Percentiles rank a stretch among this genome's conserved stretches.
These are phyloP conservation scores for Aureobasidium musti DNA, from an alignment of 2,329 filamentous ascomycete species.

Conservation along the genomic window DNA sequence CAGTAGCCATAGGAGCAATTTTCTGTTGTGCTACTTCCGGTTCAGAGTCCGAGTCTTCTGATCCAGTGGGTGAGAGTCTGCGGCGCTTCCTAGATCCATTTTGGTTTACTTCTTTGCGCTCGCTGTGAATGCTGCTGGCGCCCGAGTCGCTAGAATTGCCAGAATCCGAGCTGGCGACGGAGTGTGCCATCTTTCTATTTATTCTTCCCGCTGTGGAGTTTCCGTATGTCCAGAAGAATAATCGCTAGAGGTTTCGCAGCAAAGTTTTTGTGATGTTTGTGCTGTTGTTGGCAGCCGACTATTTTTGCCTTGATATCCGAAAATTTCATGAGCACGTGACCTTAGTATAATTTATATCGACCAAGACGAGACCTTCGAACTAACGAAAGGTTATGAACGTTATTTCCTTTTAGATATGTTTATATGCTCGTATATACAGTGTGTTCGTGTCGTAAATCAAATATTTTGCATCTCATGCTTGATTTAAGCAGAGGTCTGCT, in stretches of 20 bases:
- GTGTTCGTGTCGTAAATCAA: background rate
- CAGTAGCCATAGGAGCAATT: slow-evolving; percentile 7
- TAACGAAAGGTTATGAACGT: background rate
- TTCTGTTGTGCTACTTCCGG: background rate
- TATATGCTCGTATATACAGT: slow-evolving; percentile 19
- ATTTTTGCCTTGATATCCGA: slow-evolving; percentile 15
- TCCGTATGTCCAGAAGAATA: background rate
- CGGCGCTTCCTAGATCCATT: slow-evolving; percentile 35
- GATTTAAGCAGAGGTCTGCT: slow-evolving; percentile 8
- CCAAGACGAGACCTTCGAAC: background rate
- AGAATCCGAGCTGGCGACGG: slow-evolving; percentile 14
- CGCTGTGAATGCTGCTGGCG: background rate
- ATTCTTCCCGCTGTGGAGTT: background rate
- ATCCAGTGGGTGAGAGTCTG: slow-evolving; percentile 32
- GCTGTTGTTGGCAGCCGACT: background rate
- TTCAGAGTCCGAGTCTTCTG: slow-evolving; percentile 26
- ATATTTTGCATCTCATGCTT: background rate
- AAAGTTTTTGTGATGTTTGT: background rate
- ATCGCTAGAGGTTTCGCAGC: background rate
- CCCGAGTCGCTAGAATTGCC: slow-evolving; percentile 17
- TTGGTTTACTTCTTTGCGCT: slow-evolving; percentile 17
- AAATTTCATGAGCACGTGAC: slow-evolving; percentile 23
- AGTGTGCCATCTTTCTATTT: background rate
- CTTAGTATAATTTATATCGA: slow-evolving; percentile 3
- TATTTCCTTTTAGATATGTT: background rate